A percentile compares a stretch with the other conserved stretches of the same genome.
Evolutionary conservation across 352 stramenopile genomes (phyloP).

Genomic region (Globisporangium echinulatum): DNA sequence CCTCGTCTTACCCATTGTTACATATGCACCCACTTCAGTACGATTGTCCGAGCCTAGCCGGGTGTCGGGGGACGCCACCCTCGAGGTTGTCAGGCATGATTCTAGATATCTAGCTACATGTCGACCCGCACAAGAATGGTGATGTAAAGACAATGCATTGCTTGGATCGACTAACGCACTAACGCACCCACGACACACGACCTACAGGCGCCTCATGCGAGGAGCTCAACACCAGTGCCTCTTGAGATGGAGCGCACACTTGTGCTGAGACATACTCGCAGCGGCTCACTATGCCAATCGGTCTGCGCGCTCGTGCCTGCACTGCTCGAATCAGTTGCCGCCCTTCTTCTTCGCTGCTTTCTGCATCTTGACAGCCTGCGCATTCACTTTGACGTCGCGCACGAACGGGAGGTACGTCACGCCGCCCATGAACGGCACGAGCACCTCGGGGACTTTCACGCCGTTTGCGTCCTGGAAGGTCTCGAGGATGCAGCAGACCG

Average conservation of each 20-base stretch:
- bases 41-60: too few relatives aligned
- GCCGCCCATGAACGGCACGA: slow-evolving; percentile 98
- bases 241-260: too few relatives aligned
- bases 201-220: too few relatives aligned
- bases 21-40: too few relatives aligned
- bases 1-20: too few relatives aligned
- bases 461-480: slow-evolving; percentile 98
- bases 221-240: too few relatives aligned
- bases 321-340: slow-evolving; percentile 34
- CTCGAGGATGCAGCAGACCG: slow-evolving; percentile 99
- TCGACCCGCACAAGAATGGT: slow-evolving; percentile 15
- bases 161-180: neutral
- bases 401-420: slow-evolving; percentile 98
- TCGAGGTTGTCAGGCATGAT: too few relatives aligned
- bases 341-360: slow-evolving; percentile 93
- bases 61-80: too few relatives aligned
- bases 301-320: neutral
- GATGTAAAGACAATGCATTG: slow-evolving; percentile 18
- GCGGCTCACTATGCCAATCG: too few relatives aligned
- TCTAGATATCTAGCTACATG: too few relatives aligned
- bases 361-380: slow-evolving; percentile 93
- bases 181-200: too few relatives aligned
- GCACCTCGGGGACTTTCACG: slow-evolving; percentile 95
- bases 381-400: slow-evolving; percentile 89
- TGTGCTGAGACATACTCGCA: too few relatives aligned